Base-by-base conservation (phyloP, 352 stramenopile species). In the Phytopythium oedochilum region DNA sequence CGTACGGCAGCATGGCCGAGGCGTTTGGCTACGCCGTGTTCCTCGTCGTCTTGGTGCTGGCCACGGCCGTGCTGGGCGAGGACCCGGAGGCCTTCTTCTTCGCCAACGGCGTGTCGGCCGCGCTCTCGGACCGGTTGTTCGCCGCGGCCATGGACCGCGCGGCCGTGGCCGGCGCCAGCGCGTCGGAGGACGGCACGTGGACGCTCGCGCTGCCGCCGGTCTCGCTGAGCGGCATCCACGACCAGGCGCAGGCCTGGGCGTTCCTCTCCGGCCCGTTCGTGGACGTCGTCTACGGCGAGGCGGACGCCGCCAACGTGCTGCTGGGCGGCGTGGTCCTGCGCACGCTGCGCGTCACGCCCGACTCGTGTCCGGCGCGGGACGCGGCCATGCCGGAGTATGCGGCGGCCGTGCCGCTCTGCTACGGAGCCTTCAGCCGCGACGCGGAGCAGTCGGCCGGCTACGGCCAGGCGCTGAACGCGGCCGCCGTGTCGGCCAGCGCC, bases 11-110 rank as follows among this genome's bases (percentile, higher is more conserved):
- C 28, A 60, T 88, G 17, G 52, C 64, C 0, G 78, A 88, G 58
- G 73, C 69, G 17, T 61, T 74, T 25, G 60, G 68, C 22, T 86
- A 78, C 54, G 58, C 65, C 3, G 63, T 78, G 12, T 88, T 88
- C 57, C 54, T 88, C 17, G 35, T 88, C 17, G 32, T 86, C 18
- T 85, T 88, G 42, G 57, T 88, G 12, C 28, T 88, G 45, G 70
- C 73, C 2, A 86, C 73, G 11, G 71, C 58, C 0, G 64, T 84
- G 34, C 52, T 88, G 18, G 75, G 74, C 23, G 65, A 75, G 23
- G 61, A 73, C 50, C 65, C 66, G 20, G 61, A 83, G 28, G 64
- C 63, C 2, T 91, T 88, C 51, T 91, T 81, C 71, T 89, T 88
- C 54, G 63, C 73, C 12, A 76, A 86, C 44, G 75, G 75, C 50